phyloP scores from a whole-genome alignment of 1,139 yeast species.

The Blastobotrys illinoisensis region DNA sequence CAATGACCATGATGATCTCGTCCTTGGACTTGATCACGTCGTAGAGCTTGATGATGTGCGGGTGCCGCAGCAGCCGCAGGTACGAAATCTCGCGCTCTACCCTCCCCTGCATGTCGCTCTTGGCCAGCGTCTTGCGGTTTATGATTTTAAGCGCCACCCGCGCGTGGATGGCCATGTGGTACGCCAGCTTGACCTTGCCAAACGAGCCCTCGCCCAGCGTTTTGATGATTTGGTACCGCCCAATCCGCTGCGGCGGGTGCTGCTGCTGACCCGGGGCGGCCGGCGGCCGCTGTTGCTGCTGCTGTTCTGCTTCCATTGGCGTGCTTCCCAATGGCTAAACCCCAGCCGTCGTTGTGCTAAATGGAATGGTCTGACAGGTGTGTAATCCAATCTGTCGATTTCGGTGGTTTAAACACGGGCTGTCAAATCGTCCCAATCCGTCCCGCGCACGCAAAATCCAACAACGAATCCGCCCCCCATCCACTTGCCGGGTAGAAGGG shows the following conservation, averaged over 20 bases:
- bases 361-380: background rate
- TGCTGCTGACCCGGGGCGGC: constrained; percentile 16
- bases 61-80: constrained; percentile 83
- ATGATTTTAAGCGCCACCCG: constrained; percentile 92
- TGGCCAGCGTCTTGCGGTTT: constrained; percentile 88
- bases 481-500: too few species aligned
- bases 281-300: constrained; percentile 14
- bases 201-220: constrained; percentile 97
- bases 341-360: background rate
- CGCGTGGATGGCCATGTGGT: constrained; percentile 88
- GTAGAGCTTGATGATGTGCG: constrained; percentile 91
- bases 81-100: constrained; percentile 93
- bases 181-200: constrained; percentile 94
- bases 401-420: background rate
- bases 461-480: too few species aligned
- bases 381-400: background rate
- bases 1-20: constrained; percentile 96
- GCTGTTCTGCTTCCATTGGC: background rate
- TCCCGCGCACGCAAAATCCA: background rate
- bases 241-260: constrained; percentile 42
- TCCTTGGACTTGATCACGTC: constrained; percentile 95
- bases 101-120: constrained; percentile 96
- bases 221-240: constrained; percentile 89
- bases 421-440: background rate
- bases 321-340: background rate